Evolutionary conservation across 306 rosid genomes (phyloP), one percentile per base, ranked within the genome.

Genomic region (Comarum palustre): DNA sequence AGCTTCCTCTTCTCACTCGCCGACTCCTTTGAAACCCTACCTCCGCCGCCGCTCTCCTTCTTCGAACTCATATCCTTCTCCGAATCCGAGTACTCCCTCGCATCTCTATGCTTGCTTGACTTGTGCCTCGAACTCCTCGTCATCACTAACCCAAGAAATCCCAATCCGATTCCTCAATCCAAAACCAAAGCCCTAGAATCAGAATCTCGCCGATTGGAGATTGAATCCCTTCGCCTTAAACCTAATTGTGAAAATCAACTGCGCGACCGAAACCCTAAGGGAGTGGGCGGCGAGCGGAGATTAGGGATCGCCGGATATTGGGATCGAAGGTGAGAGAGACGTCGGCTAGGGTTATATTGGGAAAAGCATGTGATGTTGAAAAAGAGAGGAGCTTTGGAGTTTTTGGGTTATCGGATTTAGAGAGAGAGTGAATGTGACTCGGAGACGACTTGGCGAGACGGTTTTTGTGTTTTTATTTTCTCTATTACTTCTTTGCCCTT

Each of bases 71-170:
- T 90, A 78, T 95, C 97, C 51, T 87, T 89, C 78, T 95, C 99
- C 50, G 97, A 90, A 74, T 90, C 99, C 22, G 99, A 95, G 72
- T 89, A 87, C 11, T 95, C 96, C 81, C 80, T 85, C 65, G 81
- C 82, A 77, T 92, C 97, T 70, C 90, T 86, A 73, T 90, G 97
- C 79, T 92, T 95, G 77, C 92, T 91, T 39, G 99, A 91, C 86
- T 95, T 95, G 63, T 95, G 96, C 89, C 91, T 86, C 41, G 99
- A 90, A 86, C 96, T 87, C 73, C 96, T 87, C 87, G 97, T 93
- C 99, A 95, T 95, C 92, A 48, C 91, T 83, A 84, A 78, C 86
- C 86, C 86, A 82, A 13, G 31, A 39, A 86, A 57, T 55, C 51
- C 34, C 68, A 48, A 81, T 51, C 61, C 9, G 31, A 61, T 76